phyloP scores from a whole-genome alignment of 73 alveolate species.

The Breviolum minutum region DNA sequence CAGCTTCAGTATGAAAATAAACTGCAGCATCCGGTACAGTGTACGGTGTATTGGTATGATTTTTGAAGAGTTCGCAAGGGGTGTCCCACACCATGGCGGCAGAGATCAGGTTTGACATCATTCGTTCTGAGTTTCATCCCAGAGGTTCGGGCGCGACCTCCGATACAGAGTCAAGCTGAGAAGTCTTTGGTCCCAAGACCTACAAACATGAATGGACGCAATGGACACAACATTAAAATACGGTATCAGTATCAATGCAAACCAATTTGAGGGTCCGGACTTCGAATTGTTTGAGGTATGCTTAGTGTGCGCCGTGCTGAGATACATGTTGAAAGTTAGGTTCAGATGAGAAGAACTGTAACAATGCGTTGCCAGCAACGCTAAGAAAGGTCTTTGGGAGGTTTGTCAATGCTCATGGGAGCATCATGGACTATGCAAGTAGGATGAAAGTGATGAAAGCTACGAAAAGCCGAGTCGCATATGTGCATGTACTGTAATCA shows the following conservation, averaged over 20 bases:
- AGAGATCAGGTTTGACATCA: slow-evolving; percentile 64
- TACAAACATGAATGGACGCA: too few species aligned
- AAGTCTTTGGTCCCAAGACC: not conserved
- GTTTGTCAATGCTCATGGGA: too few species aligned
- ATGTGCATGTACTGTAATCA: not conserved
- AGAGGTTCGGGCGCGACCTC: slow-evolving; percentile 7
- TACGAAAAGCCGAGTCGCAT: not conserved
- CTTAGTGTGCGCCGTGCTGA: too few species aligned
- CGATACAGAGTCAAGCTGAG: not conserved
- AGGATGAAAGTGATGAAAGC: not conserved
- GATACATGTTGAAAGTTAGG: too few species aligned
- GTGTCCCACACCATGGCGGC: not conserved
- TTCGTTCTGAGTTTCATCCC: slow-evolving; percentile 91
- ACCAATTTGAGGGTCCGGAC: too few species aligned
- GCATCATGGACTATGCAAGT: not conserved
- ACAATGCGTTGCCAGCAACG: too few species aligned
- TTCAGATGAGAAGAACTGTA: too few species aligned
- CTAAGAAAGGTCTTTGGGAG: too few species aligned
- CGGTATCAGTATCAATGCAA: too few species aligned
- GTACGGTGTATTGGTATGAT: too few species aligned
- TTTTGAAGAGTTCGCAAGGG: not conserved
- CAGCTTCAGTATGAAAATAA: not conserved
- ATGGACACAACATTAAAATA: too few species aligned
- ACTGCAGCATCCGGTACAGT: not conserved
- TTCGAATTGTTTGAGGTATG: too few species aligned